Evolutionary conservation across 2,329 filamentous ascomycete genomes (phyloP), one percentile per base, ranked within the genome.

Genomic region (Cordyceps cateniannulata): DNA sequence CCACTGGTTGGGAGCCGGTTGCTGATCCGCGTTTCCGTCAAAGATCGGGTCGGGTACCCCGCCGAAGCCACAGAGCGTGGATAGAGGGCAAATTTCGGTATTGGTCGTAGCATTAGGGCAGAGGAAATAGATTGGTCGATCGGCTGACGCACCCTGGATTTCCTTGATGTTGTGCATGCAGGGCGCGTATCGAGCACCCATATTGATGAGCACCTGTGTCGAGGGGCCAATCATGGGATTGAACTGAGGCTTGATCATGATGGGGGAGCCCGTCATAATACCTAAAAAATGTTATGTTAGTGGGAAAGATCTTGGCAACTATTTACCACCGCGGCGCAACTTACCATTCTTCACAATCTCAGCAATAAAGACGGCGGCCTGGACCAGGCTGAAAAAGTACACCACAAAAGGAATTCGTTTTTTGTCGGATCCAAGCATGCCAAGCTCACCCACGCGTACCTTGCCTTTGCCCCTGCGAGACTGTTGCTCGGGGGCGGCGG

Each of bases 211-310:
- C 25, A 98, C 85, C 67, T 91, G 91, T 1, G 87, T 84, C 5
- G 93, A 96, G 1, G 95, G 95, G 0, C 95, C 95, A 69, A 99
- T 96, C 91, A 99, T 96, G 62, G 90, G 89, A 76, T 98, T 99
- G 78, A 99, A 96, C 18, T 81, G 82, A 1, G 95, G 95, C 60
- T 93, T 84, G 57, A 86, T 93, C 77, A 86, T 83, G 69, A 91
- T 91, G 22, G 88, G 83, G 25, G 88, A 88, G 59, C 89, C 89
- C 1, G 93, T 97, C 32, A 93, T 77, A 66, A 88, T 81, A 57
- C 81, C 89, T 92, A 20, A 50, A n/a, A 25, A 64, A 14, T 48
- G 20, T 2, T 61, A 32, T 64, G 66, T 64, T 56, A 62, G 62
- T 27, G 25, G 45, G 25, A n/a, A 27, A 5, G 10, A 18, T 18